Base-by-base conservation (phyloP, 805 yeast species). In the Wickerhamiella dianesei region DNA sequence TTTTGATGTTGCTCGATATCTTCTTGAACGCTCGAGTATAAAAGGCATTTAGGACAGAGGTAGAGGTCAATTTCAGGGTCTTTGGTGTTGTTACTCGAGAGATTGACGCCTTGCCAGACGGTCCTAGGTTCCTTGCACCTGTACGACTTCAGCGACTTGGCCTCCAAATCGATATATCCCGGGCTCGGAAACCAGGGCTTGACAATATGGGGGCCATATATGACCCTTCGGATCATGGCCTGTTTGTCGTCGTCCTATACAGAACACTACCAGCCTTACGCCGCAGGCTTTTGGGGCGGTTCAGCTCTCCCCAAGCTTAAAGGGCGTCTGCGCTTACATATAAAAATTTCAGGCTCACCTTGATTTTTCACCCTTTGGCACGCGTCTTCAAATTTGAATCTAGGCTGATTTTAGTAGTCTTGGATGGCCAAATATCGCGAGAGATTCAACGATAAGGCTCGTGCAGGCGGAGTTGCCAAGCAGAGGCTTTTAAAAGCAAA, bases 151-250 rank as follows among this genome's bases (percentile, higher is more conserved):
- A 50, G 20, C n/a, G 55, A 46, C 45, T 50, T 50, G 25, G 59
- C 49, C 18, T 48, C 64, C 42, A 69, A 69, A 45, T 62, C 64
- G 52, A 87, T 84, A 59, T 85, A 81, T 0, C 86, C 94, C 2
- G 84, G 75, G 56, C 82, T 82, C 0, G 94, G 92, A 60, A 82
- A 87, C 96, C 96, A 86, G 2, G 96, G 80, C 46, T 77, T 72
- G 51, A 88, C 77, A 49, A 73, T 73, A 53, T 69, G 72, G 18
- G 72, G 69, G 0, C 96, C 96, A 50, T 84, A 75, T 32, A 70
- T 72, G 6, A 89, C 83, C 21, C 72, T 61, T 5, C 60, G 63
- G 40, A 88, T 78, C 66, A 88, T 88, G 13, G 83, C 25, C 21
- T 22, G 8, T 18, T n/a, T 18, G 32, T 12, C 32, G 12, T 25